Evolutionary conservation across 1,139 yeast species (phyloP), one percentile per base, ranked within the genome.

Genomic region (Geotrichum carabidarum): DNA sequence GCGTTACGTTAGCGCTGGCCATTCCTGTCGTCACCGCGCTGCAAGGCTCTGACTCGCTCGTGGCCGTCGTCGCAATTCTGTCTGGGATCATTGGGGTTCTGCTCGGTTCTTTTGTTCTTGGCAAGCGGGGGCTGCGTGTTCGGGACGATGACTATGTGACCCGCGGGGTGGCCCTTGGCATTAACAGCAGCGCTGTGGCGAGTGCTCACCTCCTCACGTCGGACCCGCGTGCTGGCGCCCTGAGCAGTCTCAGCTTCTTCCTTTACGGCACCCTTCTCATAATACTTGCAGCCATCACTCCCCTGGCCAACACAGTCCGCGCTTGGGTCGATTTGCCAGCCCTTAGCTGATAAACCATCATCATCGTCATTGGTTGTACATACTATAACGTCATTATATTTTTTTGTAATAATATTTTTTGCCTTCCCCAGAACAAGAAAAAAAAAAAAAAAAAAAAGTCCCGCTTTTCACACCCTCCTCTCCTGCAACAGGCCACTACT

Each of bases 141-240:
- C 74, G 81, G 4, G 75, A 78, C 36, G 79, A 80, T 62, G 94
- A 86, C 66, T 86, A 79, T 64, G 83, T 86, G 6, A 83, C 91
- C 0, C 71, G 91, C 59, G 95, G 95, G 0, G 81, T 86, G 14
- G 81, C 88, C 0, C 70, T 86, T 53, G 95, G 95, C 1, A 78
- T 85, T 50, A 84, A 84, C 64, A 84, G 91, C 63, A 88, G 91
- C 5, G 95, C 95, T 1, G 84, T 86, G 51, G 89, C 90, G 1
- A 84, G 94, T 2, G 93, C 93, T 0, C 86, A 84, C 67, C 71
- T 86, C 51, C 69, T 86, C 37, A 79, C 78, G 34, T 76, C 77
- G 37, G 91, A 86, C 63, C 88, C 94, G 4, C 73, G 94, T 60
- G 93, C 94, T 17, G 91, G 91, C 1, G 87, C 90, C 7, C 80